phyloP scores from a whole-genome alignment of 176 grass and related monocot genomes.

The Oryza glaberrima region DNA sequence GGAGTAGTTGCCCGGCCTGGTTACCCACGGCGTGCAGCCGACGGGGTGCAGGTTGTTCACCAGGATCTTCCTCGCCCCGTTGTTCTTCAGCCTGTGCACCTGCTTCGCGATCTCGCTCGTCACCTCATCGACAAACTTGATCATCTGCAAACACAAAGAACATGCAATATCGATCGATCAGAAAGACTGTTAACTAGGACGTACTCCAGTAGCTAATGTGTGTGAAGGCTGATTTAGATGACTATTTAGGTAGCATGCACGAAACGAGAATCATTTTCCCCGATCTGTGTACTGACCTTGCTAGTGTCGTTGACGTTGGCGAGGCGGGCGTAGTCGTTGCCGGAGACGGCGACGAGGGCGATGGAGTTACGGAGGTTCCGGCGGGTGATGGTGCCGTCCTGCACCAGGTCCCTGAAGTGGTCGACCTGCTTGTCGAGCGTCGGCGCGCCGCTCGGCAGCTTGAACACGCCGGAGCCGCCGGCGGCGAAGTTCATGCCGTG shows the following conservation, averaged over 20 bases:
- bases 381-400: not conserved
- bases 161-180: not conserved
- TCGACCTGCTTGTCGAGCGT: slow-evolving; percentile 23
- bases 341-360: slow-evolving; percentile 47
- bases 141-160: not conserved
- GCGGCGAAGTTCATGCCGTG: slow-evolving; percentile 71
- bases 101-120: slow-evolving; percentile 4
- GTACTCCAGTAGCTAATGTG: not conserved
- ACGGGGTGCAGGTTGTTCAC: slow-evolving; percentile 49
- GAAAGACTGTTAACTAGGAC: not conserved
- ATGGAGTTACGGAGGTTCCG: slow-evolving; percentile 10
- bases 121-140: slow-evolving; percentile 2
- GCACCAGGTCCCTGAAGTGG: not conserved
- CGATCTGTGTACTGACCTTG: not conserved
- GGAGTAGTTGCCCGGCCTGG: slow-evolving; percentile 46
- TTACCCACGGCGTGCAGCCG: slow-evolving; percentile 42
- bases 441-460: not conserved
- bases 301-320: not conserved
- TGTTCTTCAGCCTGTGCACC: slow-evolving; percentile 28
- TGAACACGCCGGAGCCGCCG: slow-evolving; percentile 54
- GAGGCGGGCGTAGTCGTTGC: slow-evolving; percentile 44
- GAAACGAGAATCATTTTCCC: too few relatives aligned
- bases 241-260: too few relatives aligned
- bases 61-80: slow-evolving; percentile 44
- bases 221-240: not conserved